Evolutionary conservation across 2,329 filamentous ascomycete species (phyloP), one percentile per base, ranked within the genome.

Genomic region (Pseudogymnoascus verrucosus): DNA sequence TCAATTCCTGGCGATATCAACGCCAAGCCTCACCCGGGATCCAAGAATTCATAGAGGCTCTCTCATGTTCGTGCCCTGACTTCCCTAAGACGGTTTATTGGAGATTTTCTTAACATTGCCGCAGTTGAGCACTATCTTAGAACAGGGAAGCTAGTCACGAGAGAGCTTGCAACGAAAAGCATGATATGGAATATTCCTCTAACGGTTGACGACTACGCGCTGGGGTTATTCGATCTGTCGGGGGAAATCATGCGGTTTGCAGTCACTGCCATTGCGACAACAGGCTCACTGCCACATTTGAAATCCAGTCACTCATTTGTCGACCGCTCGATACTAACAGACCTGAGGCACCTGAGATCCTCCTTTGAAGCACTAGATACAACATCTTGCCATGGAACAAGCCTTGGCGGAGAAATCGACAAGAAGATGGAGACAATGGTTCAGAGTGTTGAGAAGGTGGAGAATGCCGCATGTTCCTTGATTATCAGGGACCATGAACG

Each of bases 241-340:
- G 95, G 95, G 40, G 95, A 99, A 78, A 82, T 98, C 79, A 99
- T 99, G 95, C 85, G 93, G 31, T 98, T 97, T 76, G 92, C 91
- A 0, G 95, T 96, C 61, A 93, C 93, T 5, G 86, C 87, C 26
- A 89, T 96, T 74, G 92, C 92, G 0, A 89, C 92, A 4, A 87
- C 65, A 39, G 73, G 72, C 65, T 69, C 75, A 69, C 74, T 80
- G 66, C 80, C 78, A 3, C 77, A 77, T 31, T 65, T 47, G 61
- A 73, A 67, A 65, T 61, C 65, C 66, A 68, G 65, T 21, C 70
- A 71, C 62, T 69, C 67, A 67, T 68, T 65, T 68, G 62, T 62
- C 68, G 69, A 78, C 12, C 76, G 85, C 40, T 86, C 86, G 5
- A 89, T 98, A 47, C 79, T 98, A 60, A 80, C 84, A 7, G 95